A percentile compares a stretch with the other conserved stretches of the same genome.
These are phyloP conservation scores for Kwoniella sp. DNA, from an alignment of 768 basidiomycete species.

Conservation along the genomic window DNA sequence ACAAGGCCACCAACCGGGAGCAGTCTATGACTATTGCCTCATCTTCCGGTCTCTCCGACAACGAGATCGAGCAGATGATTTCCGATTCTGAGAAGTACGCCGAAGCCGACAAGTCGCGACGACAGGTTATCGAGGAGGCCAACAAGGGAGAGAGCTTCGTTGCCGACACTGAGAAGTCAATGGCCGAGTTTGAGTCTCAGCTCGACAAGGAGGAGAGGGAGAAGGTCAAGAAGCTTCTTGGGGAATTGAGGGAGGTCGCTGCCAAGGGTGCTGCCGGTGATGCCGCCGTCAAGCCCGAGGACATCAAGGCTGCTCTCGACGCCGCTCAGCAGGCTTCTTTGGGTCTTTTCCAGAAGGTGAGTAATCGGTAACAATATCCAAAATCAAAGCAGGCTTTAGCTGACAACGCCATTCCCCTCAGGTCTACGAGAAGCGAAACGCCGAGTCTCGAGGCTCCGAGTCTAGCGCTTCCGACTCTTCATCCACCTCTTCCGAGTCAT, in stretches of 20 bases:
- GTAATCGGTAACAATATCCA: not conserved
- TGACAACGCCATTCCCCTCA: conserved; percentile 28
- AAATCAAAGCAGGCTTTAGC: conserved; percentile 14
- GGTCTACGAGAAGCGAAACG: conserved; percentile 87
- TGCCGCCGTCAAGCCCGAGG: conserved; percentile 74
- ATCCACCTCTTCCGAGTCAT: conserved; percentile 23
- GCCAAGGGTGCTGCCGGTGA: conserved; percentile 88
- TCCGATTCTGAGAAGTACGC: conserved; percentile 90
- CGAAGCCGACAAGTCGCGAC: conserved; percentile 86
- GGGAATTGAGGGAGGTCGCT: conserved; percentile 84
- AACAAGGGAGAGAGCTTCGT: conserved; percentile 96
- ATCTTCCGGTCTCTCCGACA: conserved; percentile 91
- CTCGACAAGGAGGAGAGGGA: conserved; percentile 89
- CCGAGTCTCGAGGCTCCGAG: conserved; percentile 62
- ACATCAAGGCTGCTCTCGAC: conserved; percentile 86
- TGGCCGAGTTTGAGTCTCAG: conserved; percentile 97
- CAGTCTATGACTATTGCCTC: conserved; percentile 76
- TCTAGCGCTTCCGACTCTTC: conserved; percentile 26
- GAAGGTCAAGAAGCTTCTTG: conserved; percentile 83
- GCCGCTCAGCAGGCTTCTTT: conserved; percentile 94
- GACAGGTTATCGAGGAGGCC: conserved; percentile 86
- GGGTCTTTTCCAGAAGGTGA: conserved; percentile 91
- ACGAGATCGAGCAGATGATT: conserved; percentile 97
- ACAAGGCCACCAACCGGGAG: conserved; percentile 60
- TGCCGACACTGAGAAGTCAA: conserved; percentile 93